These are phyloP conservation scores for Theileria sp. DNA, from an alignment of 169 alveolate genomes.

Conservation along the genomic window DNA sequence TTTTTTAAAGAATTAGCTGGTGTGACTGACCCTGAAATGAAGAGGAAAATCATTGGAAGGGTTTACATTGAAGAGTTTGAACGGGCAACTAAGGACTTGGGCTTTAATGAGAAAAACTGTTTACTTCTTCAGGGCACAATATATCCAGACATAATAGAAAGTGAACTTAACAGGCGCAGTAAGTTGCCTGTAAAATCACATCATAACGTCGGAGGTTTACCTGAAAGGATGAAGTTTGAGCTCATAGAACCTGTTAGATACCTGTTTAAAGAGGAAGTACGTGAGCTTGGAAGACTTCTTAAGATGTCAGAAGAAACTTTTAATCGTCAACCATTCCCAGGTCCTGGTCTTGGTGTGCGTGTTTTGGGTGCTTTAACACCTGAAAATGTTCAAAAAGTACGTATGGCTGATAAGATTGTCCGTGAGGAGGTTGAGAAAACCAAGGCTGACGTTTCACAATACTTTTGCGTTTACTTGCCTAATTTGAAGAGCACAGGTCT, in stretches of 20 bases:
- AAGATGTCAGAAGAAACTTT: constrained; percentile 65
- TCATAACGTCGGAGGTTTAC: constrained; percentile 79
- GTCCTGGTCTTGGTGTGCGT: constrained; percentile 77
- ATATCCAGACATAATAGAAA: constrained; percentile 75
- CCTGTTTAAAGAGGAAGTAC: constrained; percentile 76
- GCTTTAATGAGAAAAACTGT: constrained; percentile 68
- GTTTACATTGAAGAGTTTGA: constrained; percentile 77
- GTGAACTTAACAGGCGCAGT: constrained; percentile 65
- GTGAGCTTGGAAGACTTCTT: constrained; percentile 65
- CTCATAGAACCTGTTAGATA: constrained; percentile 74
- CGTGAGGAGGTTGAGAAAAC: constrained; percentile 57
- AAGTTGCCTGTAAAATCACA: constrained; percentile 73
- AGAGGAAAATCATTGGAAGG: constrained; percentile 74
- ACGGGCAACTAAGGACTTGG: constrained; percentile 68
- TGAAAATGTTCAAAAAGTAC: constrained; percentile 69
- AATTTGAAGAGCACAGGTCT: constrained; percentile 65
- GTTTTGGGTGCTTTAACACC: constrained; percentile 70
- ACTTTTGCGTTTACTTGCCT: constrained; percentile 68
- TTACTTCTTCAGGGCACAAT: constrained; percentile 74
- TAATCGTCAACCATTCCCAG: constrained; percentile 79
- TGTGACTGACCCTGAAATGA: constrained; percentile 70
- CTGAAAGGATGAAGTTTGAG: constrained; percentile 69
- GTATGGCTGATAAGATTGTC: constrained; percentile 72
- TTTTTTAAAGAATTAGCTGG: constrained; percentile 72
- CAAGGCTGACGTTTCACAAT: constrained; percentile 67